phyloP scores from a whole-genome alignment of 352 stramenopile species.

The Globisporangium cylindrosporum region DNA sequence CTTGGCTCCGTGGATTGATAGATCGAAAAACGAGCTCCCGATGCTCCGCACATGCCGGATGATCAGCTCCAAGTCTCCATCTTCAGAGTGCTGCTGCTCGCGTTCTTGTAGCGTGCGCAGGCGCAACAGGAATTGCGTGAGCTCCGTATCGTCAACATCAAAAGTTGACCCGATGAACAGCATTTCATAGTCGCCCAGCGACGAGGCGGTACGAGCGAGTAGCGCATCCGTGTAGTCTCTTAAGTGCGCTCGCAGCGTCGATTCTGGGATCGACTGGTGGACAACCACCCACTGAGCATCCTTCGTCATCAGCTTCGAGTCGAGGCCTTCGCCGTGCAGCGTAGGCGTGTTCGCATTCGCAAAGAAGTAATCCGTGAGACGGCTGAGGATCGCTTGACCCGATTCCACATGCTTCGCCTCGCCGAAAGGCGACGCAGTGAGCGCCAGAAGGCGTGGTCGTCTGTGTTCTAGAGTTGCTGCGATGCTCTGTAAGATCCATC shows the following conservation, averaged over 20 bases:
- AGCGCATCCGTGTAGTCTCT: conserved; percentile 49
- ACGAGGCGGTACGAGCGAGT: conserved; percentile 23
- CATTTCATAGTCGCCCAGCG: conserved; percentile 31
- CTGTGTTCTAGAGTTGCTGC: conserved; percentile 18
- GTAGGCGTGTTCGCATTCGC: conserved; percentile 62
- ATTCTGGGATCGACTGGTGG: conserved; percentile 31
- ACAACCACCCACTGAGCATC: conserved; percentile 60
- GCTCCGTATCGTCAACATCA: conserved; percentile 46
- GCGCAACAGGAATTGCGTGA: conserved; percentile 51
- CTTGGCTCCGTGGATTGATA: conserved; percentile 46
- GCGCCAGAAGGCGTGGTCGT: conserved; percentile 52
- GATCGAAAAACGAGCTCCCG: conserved; percentile 44
- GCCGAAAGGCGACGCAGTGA: conserved; percentile 76
- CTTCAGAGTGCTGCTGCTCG: conserved; percentile 4
- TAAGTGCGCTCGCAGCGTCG: conserved; percentile 35
- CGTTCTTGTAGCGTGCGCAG: conserved; percentile 25
- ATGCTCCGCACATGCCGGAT: conserved; percentile 43
- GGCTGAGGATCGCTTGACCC: conserved; percentile 33
- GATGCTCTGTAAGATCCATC: conserved; percentile 47
- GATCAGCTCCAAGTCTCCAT: conserved; percentile 41
- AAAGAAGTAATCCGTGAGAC: conserved; percentile 45
- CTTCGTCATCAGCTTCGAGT: conserved; percentile 50
- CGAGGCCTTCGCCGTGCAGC: conserved; percentile 40
- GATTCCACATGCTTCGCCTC: conserved; percentile 37
- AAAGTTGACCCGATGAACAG: conserved; percentile 44